Base-by-base conservation (phyloP, 169 alveolate species). In the Plasmodium fragile region DNA sequence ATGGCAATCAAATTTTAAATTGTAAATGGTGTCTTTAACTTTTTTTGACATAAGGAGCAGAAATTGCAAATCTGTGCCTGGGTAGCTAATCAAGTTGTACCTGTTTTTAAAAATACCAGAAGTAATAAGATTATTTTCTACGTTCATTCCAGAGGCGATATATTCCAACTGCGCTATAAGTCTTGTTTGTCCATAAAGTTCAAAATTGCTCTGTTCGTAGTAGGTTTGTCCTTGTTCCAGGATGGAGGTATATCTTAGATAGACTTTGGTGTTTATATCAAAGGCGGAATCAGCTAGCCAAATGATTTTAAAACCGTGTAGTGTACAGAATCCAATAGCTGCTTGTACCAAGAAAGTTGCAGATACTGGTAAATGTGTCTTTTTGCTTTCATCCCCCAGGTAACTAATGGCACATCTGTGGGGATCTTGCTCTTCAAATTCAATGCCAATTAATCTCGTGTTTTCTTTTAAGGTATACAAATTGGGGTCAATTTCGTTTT, bases 281-380 rank as follows among this genome's bases (percentile, higher is more conserved):
- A 94, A 94, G 69, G 96, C 93, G 45, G 95, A 85, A 83, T 94
- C 96, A 43, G 96, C 95, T n/a, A 94, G n/a, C 96, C 96, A 94
- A 45, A 92, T 75, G 30, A 79, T 81, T 34, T 92, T 92, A 81
- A 94, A 94, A 36, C 96, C 96, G 92, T 94, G 92, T 41, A 83
- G 53, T 32, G 82, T 75, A 92, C 96, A 94, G 92, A 75, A 94
- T n/a, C 96, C 96, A n/a, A 92, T 70, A 65, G 95, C 91, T 92
- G 49, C 39, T 22, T 83, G 65, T n/a, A 94, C 55, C 82, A 94
- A 70, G n/a, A 16, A 52, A 59, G 81, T 53, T 79, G 96, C 96
- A 13, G 95, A 92, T 30, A 94, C 70, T 22, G 95, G 81, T 28
- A 94, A 77, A 59, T 43, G n/a, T 7, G 95, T 82, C 43, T 92